These are phyloP conservation scores for Exophiala xenobiotica DNA, from an alignment of 2,329 filamentous ascomycete genomes.

Conservation along the genomic window DNA sequence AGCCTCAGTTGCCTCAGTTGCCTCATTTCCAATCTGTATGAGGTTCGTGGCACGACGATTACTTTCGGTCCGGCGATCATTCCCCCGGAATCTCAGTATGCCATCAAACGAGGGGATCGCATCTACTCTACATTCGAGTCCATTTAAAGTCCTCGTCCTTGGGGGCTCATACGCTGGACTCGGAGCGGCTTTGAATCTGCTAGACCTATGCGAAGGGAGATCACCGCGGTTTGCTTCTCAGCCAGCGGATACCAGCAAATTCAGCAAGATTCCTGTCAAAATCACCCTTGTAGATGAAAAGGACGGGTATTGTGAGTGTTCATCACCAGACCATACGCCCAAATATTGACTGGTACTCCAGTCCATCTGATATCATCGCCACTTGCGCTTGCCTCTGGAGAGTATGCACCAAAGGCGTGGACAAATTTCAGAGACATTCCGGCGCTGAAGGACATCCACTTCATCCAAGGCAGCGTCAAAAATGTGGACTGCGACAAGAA, in stretches of 20 bases:
- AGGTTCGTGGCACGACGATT: not conserved
- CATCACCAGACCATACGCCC: slow-evolving; percentile 1
- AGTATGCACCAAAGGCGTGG: slow-evolving; percentile 69
- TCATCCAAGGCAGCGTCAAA: slow-evolving; percentile 65
- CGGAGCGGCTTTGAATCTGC: slow-evolving; percentile 63
- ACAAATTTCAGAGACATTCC: slow-evolving; percentile 66
- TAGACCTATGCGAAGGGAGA: slow-evolving; percentile 63
- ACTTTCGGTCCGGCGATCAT: not conserved
- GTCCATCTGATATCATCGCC: slow-evolving; percentile 76
- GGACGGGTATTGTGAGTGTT: slow-evolving; percentile 73
- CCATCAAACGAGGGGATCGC: slow-evolving; percentile 12
- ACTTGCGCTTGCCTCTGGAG: slow-evolving; percentile 64
- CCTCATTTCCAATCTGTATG: not conserved
- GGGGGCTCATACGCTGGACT: slow-evolving; percentile 74
- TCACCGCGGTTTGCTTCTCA: slow-evolving; percentile 45
- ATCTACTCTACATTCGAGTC: slow-evolving; percentile 11
- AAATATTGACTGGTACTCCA: slow-evolving; percentile 36
- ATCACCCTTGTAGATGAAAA: slow-evolving; percentile 75
- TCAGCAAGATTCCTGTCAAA: slow-evolving; percentile 56
- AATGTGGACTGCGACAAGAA: slow-evolving; percentile 61
- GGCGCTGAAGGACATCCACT: slow-evolving; percentile 62
- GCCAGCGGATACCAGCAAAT: slow-evolving; percentile 28
- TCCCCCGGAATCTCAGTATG: slow-evolving; percentile 3
- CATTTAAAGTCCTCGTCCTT: slow-evolving; percentile 61
- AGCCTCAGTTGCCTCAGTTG: no score